Conservation (phyloP, 2,329 filamentous ascomycete genomes). For the Zasmidium citrigriseum region DNA sequence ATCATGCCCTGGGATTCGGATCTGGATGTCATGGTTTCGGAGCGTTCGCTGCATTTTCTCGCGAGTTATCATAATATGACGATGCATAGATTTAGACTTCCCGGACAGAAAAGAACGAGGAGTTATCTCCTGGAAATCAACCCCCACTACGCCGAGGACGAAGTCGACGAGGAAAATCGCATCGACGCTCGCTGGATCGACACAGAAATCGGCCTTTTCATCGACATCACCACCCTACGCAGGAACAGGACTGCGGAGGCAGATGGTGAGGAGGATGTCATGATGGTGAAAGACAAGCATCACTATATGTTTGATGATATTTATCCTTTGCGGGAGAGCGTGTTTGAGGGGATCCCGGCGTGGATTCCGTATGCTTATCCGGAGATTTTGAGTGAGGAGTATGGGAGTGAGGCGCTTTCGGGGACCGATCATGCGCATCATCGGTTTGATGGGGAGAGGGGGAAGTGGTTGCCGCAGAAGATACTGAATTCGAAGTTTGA, state of each 20-base stretch:
- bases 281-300: constrained; percentile 62
- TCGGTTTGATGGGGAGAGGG: constrained; percentile 38
- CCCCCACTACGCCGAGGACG: constrained; percentile 53
- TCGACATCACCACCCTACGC: constrained; percentile 62
- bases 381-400: constrained; percentile 56
- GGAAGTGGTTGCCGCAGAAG: constrained; percentile 33
- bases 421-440: constrained; percentile 49
- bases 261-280: constrained; percentile 45
- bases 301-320: constrained; percentile 55
- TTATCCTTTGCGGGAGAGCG: constrained; percentile 57
- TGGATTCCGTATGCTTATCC: constrained; percentile 60
- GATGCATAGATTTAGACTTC: constrained; percentile 47
- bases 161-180: constrained; percentile 52
- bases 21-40: constrained; percentile 60
- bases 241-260: constrained; percentile 44
- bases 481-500: constrained; percentile 12
- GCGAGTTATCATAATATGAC: constrained; percentile 65
- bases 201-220: constrained; percentile 59
- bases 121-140: constrained; percentile 62
- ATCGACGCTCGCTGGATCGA: constrained; percentile 66
- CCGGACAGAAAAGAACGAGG: constrained; percentile 20
- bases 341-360: constrained; percentile 56
- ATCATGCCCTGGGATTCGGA: constrained; percentile 65
- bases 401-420: constrained; percentile 52
- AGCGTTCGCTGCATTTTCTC: constrained; percentile 56